Percentiles rank a stretch among this genome's conserved stretches.
phyloP scores from a whole-genome alignment of 257 asterid genomes.

The Forsythia suspensa region DNA sequence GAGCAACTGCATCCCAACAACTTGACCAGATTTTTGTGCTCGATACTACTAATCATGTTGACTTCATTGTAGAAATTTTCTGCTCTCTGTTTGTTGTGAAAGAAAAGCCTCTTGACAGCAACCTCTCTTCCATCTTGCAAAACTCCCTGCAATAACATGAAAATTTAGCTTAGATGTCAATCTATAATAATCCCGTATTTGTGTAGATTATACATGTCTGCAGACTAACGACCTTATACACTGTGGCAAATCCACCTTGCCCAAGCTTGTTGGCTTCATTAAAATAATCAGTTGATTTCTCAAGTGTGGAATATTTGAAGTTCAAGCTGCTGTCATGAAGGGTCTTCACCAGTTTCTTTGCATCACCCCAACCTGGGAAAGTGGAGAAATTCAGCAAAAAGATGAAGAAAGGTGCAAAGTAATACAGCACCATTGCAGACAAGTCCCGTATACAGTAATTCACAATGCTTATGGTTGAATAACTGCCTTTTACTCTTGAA shows the following conservation, averaged over 20 bases:
- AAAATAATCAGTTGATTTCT: constrained; percentile 79
- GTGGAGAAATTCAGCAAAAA: constrained; percentile 3
- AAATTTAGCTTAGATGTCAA: background rate
- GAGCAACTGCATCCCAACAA: constrained; percentile 88
- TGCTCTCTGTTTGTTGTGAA: constrained; percentile 86
- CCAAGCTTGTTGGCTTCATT: constrained; percentile 88
- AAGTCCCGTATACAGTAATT: no score
- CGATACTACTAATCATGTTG: constrained; percentile 81
- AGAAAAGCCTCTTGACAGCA: constrained; percentile 90
- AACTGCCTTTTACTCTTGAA: background rate
- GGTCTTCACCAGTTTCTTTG: constrained; percentile 61
- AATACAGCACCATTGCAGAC: no score
- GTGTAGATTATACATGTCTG: background rate
- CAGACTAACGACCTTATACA: constrained; percentile 56
- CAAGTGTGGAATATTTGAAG: constrained; percentile 89
- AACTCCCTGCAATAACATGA: constrained; percentile 55
- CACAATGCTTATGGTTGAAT: background rate
- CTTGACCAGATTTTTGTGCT: constrained; percentile 85
- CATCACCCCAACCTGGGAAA: constrained; percentile 54
- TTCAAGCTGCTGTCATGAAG: constrained; percentile 83
- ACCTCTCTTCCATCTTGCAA: constrained; percentile 86
- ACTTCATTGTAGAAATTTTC: constrained; percentile 92
- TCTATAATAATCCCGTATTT: background rate
- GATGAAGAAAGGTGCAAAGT: background rate
- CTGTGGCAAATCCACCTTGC: constrained; percentile 95